phyloP scores from a whole-genome alignment of 176 grass and related monocot genomes.

The Carex pumila region DNA sequence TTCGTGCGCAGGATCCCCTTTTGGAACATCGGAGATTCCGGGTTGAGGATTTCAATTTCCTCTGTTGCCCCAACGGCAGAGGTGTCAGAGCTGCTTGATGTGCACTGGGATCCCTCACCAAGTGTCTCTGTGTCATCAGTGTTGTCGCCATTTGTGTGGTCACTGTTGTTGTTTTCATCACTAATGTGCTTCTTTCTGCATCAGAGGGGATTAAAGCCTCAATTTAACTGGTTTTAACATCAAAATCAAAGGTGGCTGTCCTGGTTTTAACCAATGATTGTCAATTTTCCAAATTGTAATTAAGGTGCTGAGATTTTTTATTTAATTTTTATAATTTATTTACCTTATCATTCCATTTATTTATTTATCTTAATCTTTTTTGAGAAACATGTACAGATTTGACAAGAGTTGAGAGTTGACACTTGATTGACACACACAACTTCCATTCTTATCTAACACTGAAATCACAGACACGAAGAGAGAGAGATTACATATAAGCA shows the following conservation, averaged over 20 bases:
- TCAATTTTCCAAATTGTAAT: background rate
- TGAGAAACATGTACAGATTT: background rate
- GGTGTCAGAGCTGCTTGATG: slow-evolving; percentile 38
- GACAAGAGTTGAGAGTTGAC: background rate
- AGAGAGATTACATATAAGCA: slow-evolving; percentile 39
- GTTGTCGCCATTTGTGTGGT: slow-evolving; percentile 34
- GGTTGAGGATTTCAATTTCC: slow-evolving; percentile 41
- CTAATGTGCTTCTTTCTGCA: slow-evolving; percentile 12
- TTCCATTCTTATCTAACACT: background rate
- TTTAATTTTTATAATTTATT: background rate
- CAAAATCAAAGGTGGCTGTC: background rate
- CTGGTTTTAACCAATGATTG: background rate
- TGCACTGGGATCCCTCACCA: slow-evolving; percentile 44
- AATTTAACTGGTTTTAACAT: background rate
- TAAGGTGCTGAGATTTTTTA: background rate
- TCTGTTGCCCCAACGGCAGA: slow-evolving; percentile 47
- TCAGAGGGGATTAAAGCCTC: background rate
- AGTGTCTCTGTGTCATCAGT: slow-evolving; percentile 32
- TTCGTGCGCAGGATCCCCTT: slow-evolving; percentile 81
- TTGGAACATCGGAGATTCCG: slow-evolving; percentile 53
- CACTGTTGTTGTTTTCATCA: slow-evolving; percentile 29
- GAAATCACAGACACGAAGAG: background rate
- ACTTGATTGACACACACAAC: background rate
- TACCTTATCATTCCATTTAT: background rate
- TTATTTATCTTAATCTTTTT: background rate